A percentile compares a stretch with the other conserved stretches of the same genome.
These are phyloP conservation scores for Reutealis trisperma DNA, from an alignment of 345 rosid species.

Conservation along the genomic window DNA sequence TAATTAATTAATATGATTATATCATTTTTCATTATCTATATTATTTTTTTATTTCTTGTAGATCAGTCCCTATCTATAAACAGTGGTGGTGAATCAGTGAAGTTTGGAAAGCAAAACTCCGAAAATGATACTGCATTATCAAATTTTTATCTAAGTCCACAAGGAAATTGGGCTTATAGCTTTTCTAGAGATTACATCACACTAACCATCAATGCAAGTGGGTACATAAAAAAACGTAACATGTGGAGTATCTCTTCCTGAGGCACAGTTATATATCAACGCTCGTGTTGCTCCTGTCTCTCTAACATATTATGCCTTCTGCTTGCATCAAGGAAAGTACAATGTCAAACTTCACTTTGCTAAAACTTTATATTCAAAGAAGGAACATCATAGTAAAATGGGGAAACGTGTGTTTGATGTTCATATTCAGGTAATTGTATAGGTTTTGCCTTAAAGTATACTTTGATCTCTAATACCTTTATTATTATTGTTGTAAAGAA, in stretches of 20 bases:
- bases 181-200: background rate
- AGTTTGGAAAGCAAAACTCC: background rate
- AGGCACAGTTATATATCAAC: no score
- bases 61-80: background rate
- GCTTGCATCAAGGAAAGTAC: background rate
- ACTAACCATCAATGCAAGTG: background rate
- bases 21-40: no score
- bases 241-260: background rate
- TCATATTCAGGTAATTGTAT: background rate
- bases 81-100: background rate
- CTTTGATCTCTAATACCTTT: no score
- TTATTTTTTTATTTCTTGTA: background rate
- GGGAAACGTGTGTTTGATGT: background rate
- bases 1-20: no score
- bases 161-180: background rate
- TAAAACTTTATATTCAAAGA: background rate
- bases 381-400: background rate
- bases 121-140: background rate
- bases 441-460: no score
- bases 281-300: background rate
- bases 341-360: no score
- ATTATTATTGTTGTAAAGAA: no score
- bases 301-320: background rate
- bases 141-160: background rate
- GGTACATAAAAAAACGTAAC: background rate